These are phyloP conservation scores for Pythium utonaiense DNA, from an alignment of 352 stramenopile genomes.

Conservation along the genomic window DNA sequence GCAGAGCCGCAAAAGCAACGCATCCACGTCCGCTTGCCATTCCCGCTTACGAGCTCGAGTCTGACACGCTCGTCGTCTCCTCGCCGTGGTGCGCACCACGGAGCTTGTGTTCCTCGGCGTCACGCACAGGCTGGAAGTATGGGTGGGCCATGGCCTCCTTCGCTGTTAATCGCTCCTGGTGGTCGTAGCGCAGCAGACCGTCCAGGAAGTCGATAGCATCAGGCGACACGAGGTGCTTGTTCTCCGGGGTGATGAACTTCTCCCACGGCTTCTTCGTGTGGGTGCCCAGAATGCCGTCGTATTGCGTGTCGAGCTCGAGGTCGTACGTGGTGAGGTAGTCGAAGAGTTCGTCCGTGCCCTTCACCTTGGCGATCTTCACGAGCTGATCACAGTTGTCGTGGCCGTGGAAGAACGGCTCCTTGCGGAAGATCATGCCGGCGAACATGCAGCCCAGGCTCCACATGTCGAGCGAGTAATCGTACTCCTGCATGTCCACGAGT, in stretches of 20 bases:
- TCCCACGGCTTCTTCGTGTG: slow-evolving; percentile 99
- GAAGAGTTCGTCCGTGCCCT: slow-evolving; percentile 98
- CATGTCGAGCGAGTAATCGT: slow-evolving; percentile 99
- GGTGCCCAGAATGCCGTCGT: slow-evolving; percentile 96
- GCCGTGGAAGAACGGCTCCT: slow-evolving; percentile 99
- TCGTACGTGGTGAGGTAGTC: slow-evolving; percentile 99
- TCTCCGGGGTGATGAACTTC: slow-evolving; percentile 98
- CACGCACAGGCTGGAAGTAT: slow-evolving; percentile 96
- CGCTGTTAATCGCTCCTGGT: slow-evolving; percentile 97
- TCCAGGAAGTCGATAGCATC: slow-evolving; percentile 97
- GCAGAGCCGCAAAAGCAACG: too few relatives aligned
- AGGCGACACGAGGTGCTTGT: slow-evolving; percentile 95
- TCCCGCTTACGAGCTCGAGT: slow-evolving; percentile 60
- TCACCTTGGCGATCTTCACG: slow-evolving; percentile 98
- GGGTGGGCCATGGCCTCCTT: slow-evolving; percentile 98
- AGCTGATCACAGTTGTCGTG: slow-evolving; percentile 99
- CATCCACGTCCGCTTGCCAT: too few relatives aligned
- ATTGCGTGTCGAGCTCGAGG: slow-evolving; percentile 97
- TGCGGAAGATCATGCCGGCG: slow-evolving; percentile 99
- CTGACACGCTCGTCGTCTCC: slow-evolving; percentile 71
- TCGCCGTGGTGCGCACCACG: slow-evolving; percentile 51
- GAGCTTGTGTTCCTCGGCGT: slow-evolving; percentile 71
- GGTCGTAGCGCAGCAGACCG: slow-evolving; percentile 88
- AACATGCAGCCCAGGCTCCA: slow-evolving; percentile 99
- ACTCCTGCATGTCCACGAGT: slow-evolving; percentile 99